Evolutionary conservation across 176 grass and related monocot species (phyloP), one percentile per base, ranked within the genome.

Genomic region (Otatea glauca): DNA sequence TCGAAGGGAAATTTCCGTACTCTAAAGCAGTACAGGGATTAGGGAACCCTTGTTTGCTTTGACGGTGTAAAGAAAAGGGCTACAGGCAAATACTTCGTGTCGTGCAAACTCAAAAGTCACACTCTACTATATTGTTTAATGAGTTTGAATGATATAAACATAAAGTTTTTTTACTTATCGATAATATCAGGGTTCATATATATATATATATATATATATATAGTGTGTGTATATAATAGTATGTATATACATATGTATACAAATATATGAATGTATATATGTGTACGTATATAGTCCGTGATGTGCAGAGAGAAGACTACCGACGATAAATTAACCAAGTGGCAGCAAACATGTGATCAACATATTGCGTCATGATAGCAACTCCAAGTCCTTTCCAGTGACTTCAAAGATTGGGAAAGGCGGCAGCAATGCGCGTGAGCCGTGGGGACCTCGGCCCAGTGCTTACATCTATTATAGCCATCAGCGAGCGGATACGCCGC

Each of bases 391-490:
- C 24, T 63, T 64, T 48, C 39, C 55, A 61, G 55, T 44, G 55
- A 17, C 55, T 78, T 78, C 39, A 21, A 78, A 49, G 60, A 13
- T 60, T 9, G 63, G 76, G 24, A 21, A 79, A 65, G 43, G 60
- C 4, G n/a, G 17, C 9, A 72, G 35, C 29, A 29, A 29, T 1
- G 29, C 29, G 39, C 58, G 59, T 25, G 56, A 61, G 75, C 9
- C 50, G 73, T 58, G 32, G 71, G 16, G 11, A 3, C 56, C 23
- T 16, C 24, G 2, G n/a, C 38, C 25, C 15, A 64, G 16, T 10
- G 16, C 67, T 43, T 44, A 42, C 67, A 43, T 47, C 70, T 50
- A 2, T 0, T 50, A 2, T 0, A 13, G 17, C 21, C n/a, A 15
- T 61, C 55, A 59, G 6, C 49, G 45, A 48, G 45, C 24, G 4